Percentiles rank a stretch among this genome's conserved stretches.
Evolutionary conservation across 768 basidiomycete species (phyloP).

Genomic region (Podaxis sp.): DNA sequence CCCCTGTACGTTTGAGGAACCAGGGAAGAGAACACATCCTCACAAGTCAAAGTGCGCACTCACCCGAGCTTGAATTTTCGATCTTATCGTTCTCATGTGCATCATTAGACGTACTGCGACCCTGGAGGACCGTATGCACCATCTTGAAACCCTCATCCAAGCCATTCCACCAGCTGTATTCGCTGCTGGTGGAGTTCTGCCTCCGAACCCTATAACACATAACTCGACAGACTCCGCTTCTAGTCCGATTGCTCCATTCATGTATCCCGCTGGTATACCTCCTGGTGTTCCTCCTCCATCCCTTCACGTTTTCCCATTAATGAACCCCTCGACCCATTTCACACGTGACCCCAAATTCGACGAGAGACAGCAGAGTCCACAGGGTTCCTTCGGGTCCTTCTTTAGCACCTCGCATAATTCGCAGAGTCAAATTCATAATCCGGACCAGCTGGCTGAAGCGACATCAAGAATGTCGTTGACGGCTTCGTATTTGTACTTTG

Average conservation of each 20-base stretch:
- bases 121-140: conserved; percentile 85
- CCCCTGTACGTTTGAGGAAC: conserved; percentile 83
- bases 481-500: conserved; percentile 81
- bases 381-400: conserved; percentile 34
- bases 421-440: conserved; percentile 14
- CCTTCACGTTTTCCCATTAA: conserved; percentile 71
- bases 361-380: conserved; percentile 44
- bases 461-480: conserved; percentile 60
- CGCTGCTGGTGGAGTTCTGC: conserved; percentile 46
- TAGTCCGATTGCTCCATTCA: conserved; percentile 36
- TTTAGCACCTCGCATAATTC: conserved; percentile 30
- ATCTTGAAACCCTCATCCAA: conserved; percentile 79
- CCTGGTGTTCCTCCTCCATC: conserved; percentile 76
- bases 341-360: conserved; percentile 39
- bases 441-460: conserved; percentile 53
- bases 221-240: conserved; percentile 18
- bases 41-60: conserved; percentile 80
- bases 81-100: conserved; percentile 6
- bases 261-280: conserved; percentile 35
- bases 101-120: conserved; percentile 66
- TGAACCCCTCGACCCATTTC: conserved; percentile 79
- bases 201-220: conserved; percentile 28
- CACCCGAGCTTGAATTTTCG: not conserved
- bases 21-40: conserved; percentile 79
- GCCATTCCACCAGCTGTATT: conserved; percentile 82